Percentiles rank a stretch among this genome's conserved stretches.
These are phyloP conservation scores for Lasiodiplodia sp. DNA, from an alignment of 2,329 filamentous ascomycete species.

Conservation along the genomic window DNA sequence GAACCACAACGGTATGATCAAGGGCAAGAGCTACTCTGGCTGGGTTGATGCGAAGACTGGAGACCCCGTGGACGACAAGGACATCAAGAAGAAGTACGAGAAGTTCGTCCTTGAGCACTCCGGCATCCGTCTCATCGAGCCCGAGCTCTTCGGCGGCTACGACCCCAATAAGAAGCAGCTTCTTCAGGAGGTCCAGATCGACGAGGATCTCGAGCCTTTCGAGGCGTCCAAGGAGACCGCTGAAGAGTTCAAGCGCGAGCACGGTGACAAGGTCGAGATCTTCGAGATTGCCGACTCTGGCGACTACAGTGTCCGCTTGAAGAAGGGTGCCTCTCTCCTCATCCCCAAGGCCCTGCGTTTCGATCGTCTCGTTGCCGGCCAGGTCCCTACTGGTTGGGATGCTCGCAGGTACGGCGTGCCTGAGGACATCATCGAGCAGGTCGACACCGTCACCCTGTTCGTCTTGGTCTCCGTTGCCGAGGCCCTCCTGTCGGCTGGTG, in stretches of 20 bases:
- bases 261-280: conserved; percentile 96
- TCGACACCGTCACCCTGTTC: conserved; percentile 94
- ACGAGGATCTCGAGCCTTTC: conserved; percentile 96
- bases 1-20: conserved; percentile 95
- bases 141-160: conserved; percentile 95
- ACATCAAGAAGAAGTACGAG: conserved; percentile 97
- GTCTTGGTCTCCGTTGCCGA: conserved; percentile 94
- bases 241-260: conserved; percentile 95
- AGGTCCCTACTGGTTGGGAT: conserved; percentile 97
- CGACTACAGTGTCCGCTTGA: conserved; percentile 92
- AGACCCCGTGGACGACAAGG: conserved; percentile 97
- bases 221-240: conserved; percentile 97
- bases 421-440: conserved; percentile 96
- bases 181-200: conserved; percentile 95
- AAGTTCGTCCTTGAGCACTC: conserved; percentile 95
- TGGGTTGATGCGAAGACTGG: conserved; percentile 96
- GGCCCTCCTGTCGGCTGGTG: conserved; percentile 87
- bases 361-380: conserved; percentile 94
- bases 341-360: conserved; percentile 98
- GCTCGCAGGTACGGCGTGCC: conserved; percentile 95
- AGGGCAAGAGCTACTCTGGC: conserved; percentile 94
- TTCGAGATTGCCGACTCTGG: conserved; percentile 94
- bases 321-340: conserved; percentile 92
- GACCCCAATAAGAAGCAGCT: conserved; percentile 99
- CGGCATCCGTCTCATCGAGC: conserved; percentile 96